A percentile compares a stretch with the other conserved stretches of the same genome.
Conservation (phyloP, 2,329 filamentous ascomycete species). For the Aschersonia sp. region DNA sequence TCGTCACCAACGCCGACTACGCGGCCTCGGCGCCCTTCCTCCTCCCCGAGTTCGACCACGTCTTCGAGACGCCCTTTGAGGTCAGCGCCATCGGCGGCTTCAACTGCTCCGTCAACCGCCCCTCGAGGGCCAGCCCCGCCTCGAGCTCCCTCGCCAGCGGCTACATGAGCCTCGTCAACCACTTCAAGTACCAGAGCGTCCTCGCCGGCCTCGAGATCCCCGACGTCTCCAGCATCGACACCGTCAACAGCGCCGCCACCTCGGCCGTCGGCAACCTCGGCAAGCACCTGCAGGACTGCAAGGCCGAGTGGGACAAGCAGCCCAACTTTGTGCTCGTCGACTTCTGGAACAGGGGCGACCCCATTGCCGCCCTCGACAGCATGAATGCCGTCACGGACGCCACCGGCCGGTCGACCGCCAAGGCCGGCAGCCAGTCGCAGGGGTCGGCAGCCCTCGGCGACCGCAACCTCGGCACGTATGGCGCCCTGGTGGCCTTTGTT, state of each 20-base stretch:
- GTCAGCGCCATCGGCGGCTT: slow-evolving; percentile 48
- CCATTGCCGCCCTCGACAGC: slow-evolving; percentile 52
- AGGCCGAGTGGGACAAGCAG: slow-evolving; percentile 39
- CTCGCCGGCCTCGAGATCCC: slow-evolving; percentile 44
- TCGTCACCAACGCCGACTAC: slow-evolving; percentile 42
- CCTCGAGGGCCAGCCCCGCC: slow-evolving; percentile 32
- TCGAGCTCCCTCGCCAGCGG: slow-evolving; percentile 38
- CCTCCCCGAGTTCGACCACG: slow-evolving; percentile 45
- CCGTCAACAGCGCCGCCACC: slow-evolving; percentile 50
- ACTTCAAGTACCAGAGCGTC: slow-evolving; percentile 54
- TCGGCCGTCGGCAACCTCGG: slow-evolving; percentile 37
- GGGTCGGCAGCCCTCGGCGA: slow-evolving; percentile 4
- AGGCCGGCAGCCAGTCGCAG: slow-evolving; percentile 4
- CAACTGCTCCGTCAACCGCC: slow-evolving; percentile 58
- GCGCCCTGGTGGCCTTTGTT: slow-evolving; percentile 28
- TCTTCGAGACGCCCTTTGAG: slow-evolving; percentile 63
- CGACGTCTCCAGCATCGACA: slow-evolving; percentile 41
- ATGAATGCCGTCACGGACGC: slow-evolving; percentile 41
- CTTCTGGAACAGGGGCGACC: slow-evolving; percentile 60
- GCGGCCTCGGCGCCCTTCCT: slow-evolving; percentile 37
- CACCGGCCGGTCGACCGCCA: slow-evolving; percentile 16
- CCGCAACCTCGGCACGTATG: slow-evolving; percentile 14
- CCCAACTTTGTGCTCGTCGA: slow-evolving; percentile 70
- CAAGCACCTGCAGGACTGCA: slow-evolving; percentile 37
- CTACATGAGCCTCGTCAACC: slow-evolving; percentile 62